Percentiles rank a stretch among this genome's conserved stretches.
phyloP scores from a whole-genome alignment of 306 rosid species.

The Morella rubra region DNA sequence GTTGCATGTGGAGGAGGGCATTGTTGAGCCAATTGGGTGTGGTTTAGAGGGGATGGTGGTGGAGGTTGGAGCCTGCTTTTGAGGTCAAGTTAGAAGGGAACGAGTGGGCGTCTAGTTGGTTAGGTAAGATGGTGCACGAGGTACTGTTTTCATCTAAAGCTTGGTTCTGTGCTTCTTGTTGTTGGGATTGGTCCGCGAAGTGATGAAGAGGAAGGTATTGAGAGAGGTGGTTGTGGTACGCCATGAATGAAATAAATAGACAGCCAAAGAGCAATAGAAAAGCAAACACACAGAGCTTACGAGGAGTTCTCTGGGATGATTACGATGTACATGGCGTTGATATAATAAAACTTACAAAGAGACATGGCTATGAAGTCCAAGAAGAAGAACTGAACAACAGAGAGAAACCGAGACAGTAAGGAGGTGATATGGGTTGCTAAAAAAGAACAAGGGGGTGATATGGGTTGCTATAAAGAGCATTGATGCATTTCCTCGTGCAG shows the following conservation, averaged over 20 bases:
- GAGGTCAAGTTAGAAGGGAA: too few species aligned
- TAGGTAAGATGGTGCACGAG: conserved; percentile 34
- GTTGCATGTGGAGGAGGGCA: conserved; percentile 82
- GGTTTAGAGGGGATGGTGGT: conserved; percentile 50
- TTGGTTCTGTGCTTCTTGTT: conserved; percentile 24
- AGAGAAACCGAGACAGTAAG: too few species aligned
- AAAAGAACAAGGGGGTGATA: too few species aligned
- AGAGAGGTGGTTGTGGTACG: conserved; percentile 72
- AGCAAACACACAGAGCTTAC: not conserved
- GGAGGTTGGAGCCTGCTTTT: too few species aligned
- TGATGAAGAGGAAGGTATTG: conserved; percentile 75
- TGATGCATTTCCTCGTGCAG: too few species aligned
- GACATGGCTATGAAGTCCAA: conserved; percentile 1
- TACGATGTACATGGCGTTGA: conserved; percentile 22
- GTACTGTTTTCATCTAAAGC: conserved; percentile 23
- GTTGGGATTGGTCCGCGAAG: conserved; percentile 59
- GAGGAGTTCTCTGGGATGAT: not conserved
- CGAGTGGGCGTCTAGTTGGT: conserved; percentile 21
- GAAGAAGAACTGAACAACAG: not conserved
- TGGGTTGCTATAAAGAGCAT: too few species aligned
- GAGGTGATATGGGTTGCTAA: too few species aligned
- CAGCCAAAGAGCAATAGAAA: not conserved
- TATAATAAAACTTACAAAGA: not conserved
- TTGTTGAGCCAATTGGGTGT: conserved; percentile 96
- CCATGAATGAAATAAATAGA: conserved; percentile 41